A percentile compares a stretch with the other conserved stretches of the same genome.
Evolutionary conservation across 331 rosid species (phyloP).

Genomic region (Spiraea crenata): DNA sequence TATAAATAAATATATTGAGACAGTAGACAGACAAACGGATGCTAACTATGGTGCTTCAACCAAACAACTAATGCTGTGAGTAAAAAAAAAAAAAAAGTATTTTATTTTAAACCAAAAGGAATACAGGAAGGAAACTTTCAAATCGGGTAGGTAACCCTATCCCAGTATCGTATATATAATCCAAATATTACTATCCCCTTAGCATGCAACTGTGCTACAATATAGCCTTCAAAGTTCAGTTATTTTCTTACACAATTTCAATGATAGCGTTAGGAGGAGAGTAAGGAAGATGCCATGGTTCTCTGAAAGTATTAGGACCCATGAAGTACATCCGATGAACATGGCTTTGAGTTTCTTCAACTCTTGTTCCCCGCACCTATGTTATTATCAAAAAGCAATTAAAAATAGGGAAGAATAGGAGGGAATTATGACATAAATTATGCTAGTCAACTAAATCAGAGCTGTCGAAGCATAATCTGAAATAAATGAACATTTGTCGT

Average conservation of each 20-base stretch:
- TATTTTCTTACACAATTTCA: constrained; percentile 89
- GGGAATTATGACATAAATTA: constrained; percentile 11
- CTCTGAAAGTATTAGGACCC: constrained; percentile 93
- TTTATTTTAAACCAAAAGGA: neutral
- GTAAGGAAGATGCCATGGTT: constrained; percentile 98
- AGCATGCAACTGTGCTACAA: neutral
- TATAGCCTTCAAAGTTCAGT: constrained; percentile 16
- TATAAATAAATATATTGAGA: constrained; percentile 20
- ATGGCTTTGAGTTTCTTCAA: constrained; percentile 82
- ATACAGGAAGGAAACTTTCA: neutral
- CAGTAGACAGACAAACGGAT: constrained; percentile 3
- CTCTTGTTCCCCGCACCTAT: constrained; percentile 88
- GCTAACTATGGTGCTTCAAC: neutral
- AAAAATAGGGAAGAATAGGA: neutral
- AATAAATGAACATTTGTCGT: constrained; percentile 14
- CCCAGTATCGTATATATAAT: neutral
- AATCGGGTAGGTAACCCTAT: too few species aligned
- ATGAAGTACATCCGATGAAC: constrained; percentile 84
- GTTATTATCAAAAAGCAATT: constrained; percentile 3
- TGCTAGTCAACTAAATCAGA: constrained; percentile 3
- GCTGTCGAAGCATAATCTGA: constrained; percentile 18
- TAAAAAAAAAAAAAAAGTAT: neutral
- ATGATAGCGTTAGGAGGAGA: constrained; percentile 93
- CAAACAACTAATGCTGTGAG: neutral
- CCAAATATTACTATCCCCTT: neutral